Percentiles rank a stretch among this genome's conserved stretches.
Conservation (phyloP, 2,329 filamentous ascomycete genomes). For the Pseudocercospora musae region DNA sequence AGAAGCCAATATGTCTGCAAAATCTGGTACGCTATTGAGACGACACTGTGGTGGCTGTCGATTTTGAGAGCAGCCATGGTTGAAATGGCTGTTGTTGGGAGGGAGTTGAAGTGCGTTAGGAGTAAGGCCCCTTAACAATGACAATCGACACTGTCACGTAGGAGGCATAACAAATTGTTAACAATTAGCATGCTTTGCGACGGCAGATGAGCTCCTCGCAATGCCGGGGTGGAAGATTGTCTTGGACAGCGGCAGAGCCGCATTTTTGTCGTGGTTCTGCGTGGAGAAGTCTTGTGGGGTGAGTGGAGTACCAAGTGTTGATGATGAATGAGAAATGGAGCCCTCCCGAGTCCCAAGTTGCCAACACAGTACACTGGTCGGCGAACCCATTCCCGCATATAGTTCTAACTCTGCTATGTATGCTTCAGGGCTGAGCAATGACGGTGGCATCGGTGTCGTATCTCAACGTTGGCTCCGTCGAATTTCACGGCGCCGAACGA, state of each 20-base stretch:
- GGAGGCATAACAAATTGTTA: too few species aligned
- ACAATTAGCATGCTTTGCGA: too few species aligned
- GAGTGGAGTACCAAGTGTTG: background rate
- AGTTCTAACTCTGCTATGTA: too few species aligned
- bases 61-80: conserved; percentile 4
- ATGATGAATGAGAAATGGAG: too few species aligned
- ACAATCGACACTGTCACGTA: too few species aligned
- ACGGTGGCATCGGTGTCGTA: background rate
- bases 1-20: conserved; percentile 24
- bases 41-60: conserved; percentile 12
- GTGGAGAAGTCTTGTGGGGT: background rate
- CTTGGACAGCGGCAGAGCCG: background rate
- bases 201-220: conserved; percentile 1
- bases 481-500: background rate
- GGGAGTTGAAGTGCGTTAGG: background rate
- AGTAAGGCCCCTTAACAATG: background rate
- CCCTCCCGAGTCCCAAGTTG: too few species aligned
- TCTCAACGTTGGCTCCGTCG: background rate
- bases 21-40: conserved; percentile 17
- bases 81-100: background rate
- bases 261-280: background rate
- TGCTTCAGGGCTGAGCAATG: too few species aligned
- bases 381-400: background rate
- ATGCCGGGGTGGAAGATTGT: background rate
- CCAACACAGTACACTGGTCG: too few species aligned